These are phyloP conservation scores for Protomyces gravidus DNA, from an alignment of 1,139 yeast species.

Conservation along the genomic window DNA sequence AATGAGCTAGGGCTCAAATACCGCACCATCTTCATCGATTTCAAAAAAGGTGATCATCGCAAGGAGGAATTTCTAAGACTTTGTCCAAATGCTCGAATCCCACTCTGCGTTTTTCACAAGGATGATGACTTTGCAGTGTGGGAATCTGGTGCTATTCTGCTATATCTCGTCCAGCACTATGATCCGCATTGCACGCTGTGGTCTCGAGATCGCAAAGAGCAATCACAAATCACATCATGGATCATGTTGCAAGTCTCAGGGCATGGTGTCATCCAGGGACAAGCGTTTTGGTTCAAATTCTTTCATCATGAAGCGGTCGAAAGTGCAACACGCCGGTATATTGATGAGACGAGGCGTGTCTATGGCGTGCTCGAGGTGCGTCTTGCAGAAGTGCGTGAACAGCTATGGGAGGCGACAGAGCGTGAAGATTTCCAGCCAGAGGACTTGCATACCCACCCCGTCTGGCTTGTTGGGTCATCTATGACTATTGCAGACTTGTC, in stretches of 20 bases:
- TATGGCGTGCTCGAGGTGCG: slow-evolving; percentile 30
- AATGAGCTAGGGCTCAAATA: slow-evolving; percentile 75
- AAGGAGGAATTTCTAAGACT: slow-evolving; percentile 52
- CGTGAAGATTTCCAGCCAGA: slow-evolving; percentile 12
- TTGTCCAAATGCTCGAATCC: slow-evolving; percentile 63
- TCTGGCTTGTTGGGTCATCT: slow-evolving; percentile 34
- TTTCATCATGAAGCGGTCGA: slow-evolving; percentile 30
- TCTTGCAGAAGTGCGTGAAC: slow-evolving; percentile 30
- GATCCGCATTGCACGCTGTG: slow-evolving; percentile 49
- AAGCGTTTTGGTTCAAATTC: slow-evolving; percentile 35
- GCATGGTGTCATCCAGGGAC: slow-evolving; percentile 30
- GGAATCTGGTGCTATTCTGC: slow-evolving; percentile 59
- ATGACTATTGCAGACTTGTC: slow-evolving; percentile 34
- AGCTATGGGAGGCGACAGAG: slow-evolving; percentile 10
- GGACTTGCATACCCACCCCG: slow-evolving; percentile 38
- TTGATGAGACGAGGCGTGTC: slow-evolving; percentile 33
- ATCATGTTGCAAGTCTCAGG: slow-evolving; percentile 27
- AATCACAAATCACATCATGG: slow-evolving; percentile 35
- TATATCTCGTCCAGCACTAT: slow-evolving; percentile 52
- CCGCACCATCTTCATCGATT: slow-evolving; percentile 81
- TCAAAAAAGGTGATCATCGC: slow-evolving; percentile 44
- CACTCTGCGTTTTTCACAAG: slow-evolving; percentile 51
- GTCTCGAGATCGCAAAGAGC: slow-evolving; percentile 33
- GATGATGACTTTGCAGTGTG: slow-evolving; percentile 44
- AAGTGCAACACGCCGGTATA: slow-evolving; percentile 32